Evolutionary conservation across 495 filamentous ascomycete genomes (phyloP).

Genomic region (Venustampulla echinocandica): DNA sequence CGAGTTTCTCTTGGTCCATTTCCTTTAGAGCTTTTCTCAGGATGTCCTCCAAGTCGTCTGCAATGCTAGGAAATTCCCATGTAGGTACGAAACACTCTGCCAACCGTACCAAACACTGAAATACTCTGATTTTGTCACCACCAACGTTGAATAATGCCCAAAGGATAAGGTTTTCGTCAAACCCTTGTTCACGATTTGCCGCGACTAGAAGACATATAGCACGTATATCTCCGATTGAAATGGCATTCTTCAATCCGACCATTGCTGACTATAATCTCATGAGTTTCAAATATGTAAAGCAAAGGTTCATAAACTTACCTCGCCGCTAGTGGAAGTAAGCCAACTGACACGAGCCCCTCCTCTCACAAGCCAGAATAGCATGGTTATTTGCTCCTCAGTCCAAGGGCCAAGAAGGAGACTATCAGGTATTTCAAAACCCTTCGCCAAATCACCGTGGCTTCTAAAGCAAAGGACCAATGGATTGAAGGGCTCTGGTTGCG

Average conservation of each 20-base stretch:
- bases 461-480: too few species aligned
- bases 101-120: constrained; percentile 2
- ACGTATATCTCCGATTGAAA: constrained; percentile 10
- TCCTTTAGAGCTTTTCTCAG: constrained; percentile 7
- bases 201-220: constrained; percentile 14
- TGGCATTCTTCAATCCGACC: constrained; percentile 13
- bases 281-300: background rate
- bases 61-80: too few species aligned
- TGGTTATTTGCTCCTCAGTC: constrained; percentile 11
- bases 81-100: too few species aligned
- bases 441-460: too few species aligned
- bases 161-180: constrained; percentile 10
- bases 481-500: background rate
- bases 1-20: constrained; percentile 6
- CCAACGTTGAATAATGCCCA: constrained; percentile 18
- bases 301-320: constrained; percentile 9
- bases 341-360: constrained; percentile 17
- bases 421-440: constrained; percentile 14
- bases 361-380: constrained; percentile 19
- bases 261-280: constrained; percentile 10
- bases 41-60: constrained; percentile 1
- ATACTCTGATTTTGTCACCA: constrained; percentile 7
- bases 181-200: constrained; percentile 4
- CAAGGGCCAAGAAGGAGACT: constrained; percentile 18
- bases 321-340: constrained; percentile 16